Evolutionary conservation across 106 monocot species (phyloP).

Genomic region (Platanthera guangdongensis): DNA sequence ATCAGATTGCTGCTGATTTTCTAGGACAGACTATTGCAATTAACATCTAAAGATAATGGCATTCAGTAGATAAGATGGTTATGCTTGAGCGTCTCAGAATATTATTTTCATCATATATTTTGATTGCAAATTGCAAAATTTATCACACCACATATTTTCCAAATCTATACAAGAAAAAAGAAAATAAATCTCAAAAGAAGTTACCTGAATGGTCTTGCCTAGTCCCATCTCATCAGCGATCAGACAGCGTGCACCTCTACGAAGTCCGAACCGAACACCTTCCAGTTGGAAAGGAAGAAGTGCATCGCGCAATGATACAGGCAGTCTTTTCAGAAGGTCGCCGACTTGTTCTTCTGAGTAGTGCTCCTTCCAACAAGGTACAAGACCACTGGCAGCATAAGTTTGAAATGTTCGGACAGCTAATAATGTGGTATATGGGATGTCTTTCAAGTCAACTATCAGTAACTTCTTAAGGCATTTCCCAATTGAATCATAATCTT

Average conservation of each 20-base stretch:
- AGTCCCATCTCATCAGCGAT: constrained; percentile 99
- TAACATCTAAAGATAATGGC: not conserved
- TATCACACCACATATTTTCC: no score
- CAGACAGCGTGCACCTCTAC: constrained; percentile 79
- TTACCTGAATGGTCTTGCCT: constrained; percentile 92
- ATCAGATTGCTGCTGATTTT: not conserved
- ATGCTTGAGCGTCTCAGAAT: not conserved
- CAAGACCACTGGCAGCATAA: constrained; percentile 32
- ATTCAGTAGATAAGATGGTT: not conserved
- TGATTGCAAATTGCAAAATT: not conserved
- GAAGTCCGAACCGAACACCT: constrained; percentile 75
- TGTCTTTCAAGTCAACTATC: constrained; percentile 46
- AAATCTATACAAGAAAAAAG: no score
- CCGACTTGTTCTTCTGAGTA: constrained; percentile 57
- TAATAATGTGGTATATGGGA: constrained; percentile 61
- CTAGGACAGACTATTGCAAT: not conserved
- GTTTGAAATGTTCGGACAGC: constrained; percentile 54
- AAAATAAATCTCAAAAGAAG: not conserved
- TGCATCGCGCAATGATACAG: constrained; percentile 34
- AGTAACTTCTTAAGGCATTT: constrained; percentile 53
- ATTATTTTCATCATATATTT: not conserved
- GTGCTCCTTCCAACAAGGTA: constrained; percentile 45
- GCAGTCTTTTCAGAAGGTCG: constrained; percentile 45
- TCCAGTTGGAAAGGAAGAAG: constrained; percentile 92
- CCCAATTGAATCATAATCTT: constrained; percentile 45